Percentiles rank a stretch among this genome's conserved stretches.
Conservation (phyloP, 352 stramenopile genomes). For the Pythium aristosporum region DNA sequence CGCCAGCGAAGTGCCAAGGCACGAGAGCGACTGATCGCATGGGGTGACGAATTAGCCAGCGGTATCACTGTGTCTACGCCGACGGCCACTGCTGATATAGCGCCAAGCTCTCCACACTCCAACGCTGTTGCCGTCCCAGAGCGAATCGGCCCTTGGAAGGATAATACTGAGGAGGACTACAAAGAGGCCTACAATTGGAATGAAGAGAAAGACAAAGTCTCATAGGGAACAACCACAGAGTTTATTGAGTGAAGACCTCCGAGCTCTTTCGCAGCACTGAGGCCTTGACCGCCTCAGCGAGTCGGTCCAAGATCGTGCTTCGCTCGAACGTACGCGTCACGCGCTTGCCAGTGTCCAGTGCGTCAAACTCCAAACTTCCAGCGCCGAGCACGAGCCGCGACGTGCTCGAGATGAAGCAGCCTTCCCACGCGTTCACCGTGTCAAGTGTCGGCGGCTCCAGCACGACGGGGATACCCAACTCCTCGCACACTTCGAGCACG, state of each 20-base stretch:
- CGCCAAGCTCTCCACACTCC: not conserved
- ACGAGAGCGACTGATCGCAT: constrained; percentile 30
- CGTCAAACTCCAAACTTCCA: constrained; percentile 45
- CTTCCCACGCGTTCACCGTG: constrained; percentile 60
- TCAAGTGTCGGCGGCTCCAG: constrained; percentile 53
- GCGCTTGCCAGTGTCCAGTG: constrained; percentile 32
- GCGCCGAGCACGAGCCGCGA: constrained; percentile 74
- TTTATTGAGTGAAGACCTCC: constrained; percentile 37
- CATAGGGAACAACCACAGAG: not conserved
- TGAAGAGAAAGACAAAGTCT: constrained; percentile 27
- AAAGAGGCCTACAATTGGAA: constrained; percentile 31
- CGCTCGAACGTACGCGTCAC: constrained; percentile 34
- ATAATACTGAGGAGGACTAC: constrained; percentile 15
- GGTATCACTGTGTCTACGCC: not conserved
- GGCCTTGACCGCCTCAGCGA: constrained; percentile 43
- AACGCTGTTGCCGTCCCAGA: not conserved
- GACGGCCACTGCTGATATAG: not conserved
- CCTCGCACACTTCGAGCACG: constrained; percentile 62
- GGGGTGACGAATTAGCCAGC: constrained; percentile 19
- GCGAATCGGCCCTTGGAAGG: constrained; percentile 13
- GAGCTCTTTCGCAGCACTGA: constrained; percentile 58
- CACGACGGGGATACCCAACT: constrained; percentile 53
- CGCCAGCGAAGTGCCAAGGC: constrained; percentile 30
- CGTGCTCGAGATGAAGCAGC: constrained; percentile 83
- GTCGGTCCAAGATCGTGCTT: constrained; percentile 43